Base-by-base conservation (phyloP, 106 monocot genomes). In the Narthecium ossifragum region DNA sequence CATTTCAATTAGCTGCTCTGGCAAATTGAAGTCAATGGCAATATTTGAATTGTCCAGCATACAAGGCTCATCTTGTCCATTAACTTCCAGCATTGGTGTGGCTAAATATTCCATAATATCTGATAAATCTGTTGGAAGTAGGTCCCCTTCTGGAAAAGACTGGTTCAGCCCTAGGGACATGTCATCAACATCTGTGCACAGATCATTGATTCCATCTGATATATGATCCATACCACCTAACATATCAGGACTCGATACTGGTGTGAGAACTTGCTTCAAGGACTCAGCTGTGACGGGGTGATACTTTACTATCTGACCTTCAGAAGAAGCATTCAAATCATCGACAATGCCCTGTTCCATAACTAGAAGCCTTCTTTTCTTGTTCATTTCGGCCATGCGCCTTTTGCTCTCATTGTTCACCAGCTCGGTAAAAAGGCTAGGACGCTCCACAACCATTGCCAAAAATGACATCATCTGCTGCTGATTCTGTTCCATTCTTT, bases 381-480 rank as follows among this genome's bases (percentile, higher is more conserved):
- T 82, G 53, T 73, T 82, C 51, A 48, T 24, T 10, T 73, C 65
- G 14, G 64, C 23, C 33, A 32, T 68, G 65, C 68, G 63, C 55
- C 59, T 73, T 26, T 63, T 55, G n/a, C 36, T 73, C 9, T 38
- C 65, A 49, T 51, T 77, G 47, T 76, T 43, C 43, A 62, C 41
- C 9, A 81, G 51, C 31, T 82, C 64, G 15, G 61, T 26, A 22
- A 77, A 34, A 41, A 82, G 49, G 14, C 34, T 45, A 11, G 82
- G 77, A 36, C 43, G 72, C 64, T 82, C 50, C 6, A 82, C 73
- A 27, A 65, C 77, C 76, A 82, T 69, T 17, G 82, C 82, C 9
- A 82, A 52, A 51, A 82, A 77, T 32, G 82, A 82, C 13, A 82
- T 5, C 82, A 82, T 85, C 34, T 80, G 70, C 31, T 76, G 76